Percentiles rank a stretch among this genome's conserved stretches.
These are phyloP conservation scores for Lactifluus pinguis DNA, from an alignment of 768 basidiomycete species.

Conservation along the genomic window DNA sequence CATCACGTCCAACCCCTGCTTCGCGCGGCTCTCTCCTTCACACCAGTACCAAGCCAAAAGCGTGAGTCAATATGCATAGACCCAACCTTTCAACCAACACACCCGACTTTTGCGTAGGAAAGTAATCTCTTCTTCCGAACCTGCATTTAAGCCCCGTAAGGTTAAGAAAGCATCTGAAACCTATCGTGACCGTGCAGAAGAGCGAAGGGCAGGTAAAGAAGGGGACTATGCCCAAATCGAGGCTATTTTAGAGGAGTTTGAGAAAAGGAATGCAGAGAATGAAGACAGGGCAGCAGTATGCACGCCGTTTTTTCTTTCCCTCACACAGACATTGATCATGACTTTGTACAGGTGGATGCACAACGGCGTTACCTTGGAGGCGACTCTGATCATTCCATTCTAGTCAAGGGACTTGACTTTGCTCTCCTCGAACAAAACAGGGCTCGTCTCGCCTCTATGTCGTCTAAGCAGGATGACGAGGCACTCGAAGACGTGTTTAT, in stretches of 20 bases:
- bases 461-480: constrained; percentile 62
- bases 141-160: constrained; percentile 76
- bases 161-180: constrained; percentile 43
- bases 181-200: constrained; percentile 72
- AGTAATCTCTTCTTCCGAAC: constrained; percentile 40
- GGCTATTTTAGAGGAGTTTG: constrained; percentile 74
- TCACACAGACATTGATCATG: background rate
- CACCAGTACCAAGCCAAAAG: constrained; percentile 19
- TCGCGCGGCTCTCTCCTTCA: constrained; percentile 29
- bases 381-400: constrained; percentile 74
- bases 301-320: background rate
- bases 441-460: constrained; percentile 42
- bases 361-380: constrained; percentile 75
- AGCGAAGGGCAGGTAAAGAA: constrained; percentile 54
- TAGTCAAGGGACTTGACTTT: constrained; percentile 86
- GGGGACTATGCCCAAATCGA: constrained; percentile 77
- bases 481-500: constrained; percentile 68
- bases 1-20: constrained; percentile 19
- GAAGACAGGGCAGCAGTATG: constrained; percentile 53
- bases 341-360: constrained; percentile 49
- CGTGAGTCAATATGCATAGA: constrained; percentile 1
- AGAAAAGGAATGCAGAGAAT: constrained; percentile 48
- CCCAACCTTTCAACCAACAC: background rate
- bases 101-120: constrained; percentile 29
- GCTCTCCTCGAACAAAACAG: constrained; percentile 80